Evolutionary conservation across 2,329 filamentous ascomycete species (phyloP), one percentile per base, ranked within the genome.

Genomic region (Hymenoscyphus albidus): DNA sequence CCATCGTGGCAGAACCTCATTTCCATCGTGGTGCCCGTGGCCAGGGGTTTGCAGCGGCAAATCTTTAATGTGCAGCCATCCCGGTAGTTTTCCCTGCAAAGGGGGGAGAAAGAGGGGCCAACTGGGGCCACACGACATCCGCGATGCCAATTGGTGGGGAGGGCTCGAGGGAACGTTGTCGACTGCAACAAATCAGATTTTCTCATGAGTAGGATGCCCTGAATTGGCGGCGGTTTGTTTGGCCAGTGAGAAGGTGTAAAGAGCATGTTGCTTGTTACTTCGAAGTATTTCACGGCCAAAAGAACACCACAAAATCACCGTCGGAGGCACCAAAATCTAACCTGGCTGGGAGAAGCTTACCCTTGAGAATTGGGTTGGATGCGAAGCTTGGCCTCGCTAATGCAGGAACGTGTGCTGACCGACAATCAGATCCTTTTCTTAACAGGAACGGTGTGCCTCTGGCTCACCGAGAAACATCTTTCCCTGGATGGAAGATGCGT

Each of bases 21-120:
- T 62, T 62, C 61, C 38, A 44, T 32, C 35, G 16, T 38, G 4
- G 32, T 27, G 31, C 60, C 32, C 27, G 22, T 31, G 12, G 38
- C 48, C 61, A 16, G 54, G 54, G 18, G 7, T n/a, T 35, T 38
- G 27, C 54, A 55, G 61, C 61, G 61, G 61, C 40, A 62, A 62
- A 62, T 62, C 61, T 58, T 14, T 32, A 62, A 40, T 42, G 31
- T 55, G 48, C 48, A 62, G 18, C 35, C 27, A 61, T 39, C 59
- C 60, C 31, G 48, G 38, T n/a, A 31, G 13, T 38, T 22, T 57
- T 57, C 35, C 55, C 27, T 59, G 58, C 35, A 14, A 59, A 59
- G 40, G 18, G 58, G 58, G 58, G 35, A 22, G 35, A 58, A 31
- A n/a, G 27, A 54, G 48, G 35, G 35, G 35, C 35, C 35, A 35